Percentiles rank a stretch among this genome's conserved stretches.
Conservation (phyloP, 441 rosid species). For the Macaranga tanarius region DNA sequence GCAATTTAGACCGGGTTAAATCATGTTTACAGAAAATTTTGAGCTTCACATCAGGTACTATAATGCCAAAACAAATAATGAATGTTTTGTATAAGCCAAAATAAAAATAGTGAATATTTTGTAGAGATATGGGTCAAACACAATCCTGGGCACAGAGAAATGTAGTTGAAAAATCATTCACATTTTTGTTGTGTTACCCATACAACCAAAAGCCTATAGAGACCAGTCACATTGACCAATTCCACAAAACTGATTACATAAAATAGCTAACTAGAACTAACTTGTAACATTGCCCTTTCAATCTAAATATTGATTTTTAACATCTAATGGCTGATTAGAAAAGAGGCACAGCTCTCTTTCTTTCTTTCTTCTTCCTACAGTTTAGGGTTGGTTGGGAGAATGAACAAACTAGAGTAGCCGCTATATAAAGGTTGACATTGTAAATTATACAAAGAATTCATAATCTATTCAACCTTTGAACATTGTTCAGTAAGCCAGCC, state of each 20-base stretch:
- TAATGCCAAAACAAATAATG: constrained; percentile 1
- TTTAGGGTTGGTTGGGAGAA: background rate
- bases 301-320: background rate
- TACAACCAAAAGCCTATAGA: constrained; percentile 1
- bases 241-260: background rate
- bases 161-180: background rate
- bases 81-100: no score
- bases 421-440: background rate
- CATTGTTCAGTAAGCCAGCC: no score
- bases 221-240: background rate
- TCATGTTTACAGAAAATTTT: background rate
- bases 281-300: background rate
- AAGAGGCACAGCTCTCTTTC: background rate
- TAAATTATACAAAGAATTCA: background rate
- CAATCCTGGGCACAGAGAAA: background rate
- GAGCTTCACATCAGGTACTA: background rate
- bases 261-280: background rate
- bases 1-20: background rate
- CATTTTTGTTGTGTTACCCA: background rate
- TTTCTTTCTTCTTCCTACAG: constrained; percentile 2
- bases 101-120: background rate
- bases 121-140: background rate
- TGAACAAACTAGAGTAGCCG: background rate
- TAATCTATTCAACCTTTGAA: background rate
- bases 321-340: background rate